A percentile compares a stretch with the other conserved stretches of the same genome.
These are phyloP conservation scores for Sechiopsis laciniata DNA, from an alignment of 306 rosid species.

Conservation along the genomic window DNA sequence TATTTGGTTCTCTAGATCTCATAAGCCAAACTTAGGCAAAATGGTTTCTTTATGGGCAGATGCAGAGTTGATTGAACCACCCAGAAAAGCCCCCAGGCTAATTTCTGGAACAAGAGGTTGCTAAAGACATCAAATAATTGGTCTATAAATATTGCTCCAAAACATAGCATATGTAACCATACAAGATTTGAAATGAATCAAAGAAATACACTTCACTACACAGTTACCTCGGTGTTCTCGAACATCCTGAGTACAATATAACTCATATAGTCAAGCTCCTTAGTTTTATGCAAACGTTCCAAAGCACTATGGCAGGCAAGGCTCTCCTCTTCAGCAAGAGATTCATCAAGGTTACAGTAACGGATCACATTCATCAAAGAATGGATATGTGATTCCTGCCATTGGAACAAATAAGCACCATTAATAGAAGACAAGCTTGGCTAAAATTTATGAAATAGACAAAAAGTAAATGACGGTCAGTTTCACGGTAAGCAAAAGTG, in stretches of 20 bases:
- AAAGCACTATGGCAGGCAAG: conserved; percentile 56
- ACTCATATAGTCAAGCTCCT: conserved; percentile 97
- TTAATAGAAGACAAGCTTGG: not conserved
- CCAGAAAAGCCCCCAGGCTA: not conserved
- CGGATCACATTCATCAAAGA: conserved; percentile 96
- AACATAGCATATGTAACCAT: not conserved
- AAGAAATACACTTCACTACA: not conserved
- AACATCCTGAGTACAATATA: conserved; percentile 86
- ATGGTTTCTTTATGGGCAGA: not conserved
- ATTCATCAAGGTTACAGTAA: conserved; percentile 91
- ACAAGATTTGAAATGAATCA: not conserved
- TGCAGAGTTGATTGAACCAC: not conserved
- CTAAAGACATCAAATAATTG: not conserved
- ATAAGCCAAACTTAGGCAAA: not conserved
- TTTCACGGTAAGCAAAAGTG: not conserved
- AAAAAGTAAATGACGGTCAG: not conserved
- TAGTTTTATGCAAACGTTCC: conserved; percentile 64
- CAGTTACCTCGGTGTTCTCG: conserved; percentile 78
- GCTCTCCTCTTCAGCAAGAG: conserved; percentile 82
- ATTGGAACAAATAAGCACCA: too few relatives aligned
- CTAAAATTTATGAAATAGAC: not conserved
- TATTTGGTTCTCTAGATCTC: not conserved
- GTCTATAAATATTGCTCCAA: not conserved
- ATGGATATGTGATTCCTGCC: conserved; percentile 94
- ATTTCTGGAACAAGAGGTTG: not conserved